Base-by-base conservation (phyloP, 768 basidiomycete species). In the Harrya chromipes region DNA sequence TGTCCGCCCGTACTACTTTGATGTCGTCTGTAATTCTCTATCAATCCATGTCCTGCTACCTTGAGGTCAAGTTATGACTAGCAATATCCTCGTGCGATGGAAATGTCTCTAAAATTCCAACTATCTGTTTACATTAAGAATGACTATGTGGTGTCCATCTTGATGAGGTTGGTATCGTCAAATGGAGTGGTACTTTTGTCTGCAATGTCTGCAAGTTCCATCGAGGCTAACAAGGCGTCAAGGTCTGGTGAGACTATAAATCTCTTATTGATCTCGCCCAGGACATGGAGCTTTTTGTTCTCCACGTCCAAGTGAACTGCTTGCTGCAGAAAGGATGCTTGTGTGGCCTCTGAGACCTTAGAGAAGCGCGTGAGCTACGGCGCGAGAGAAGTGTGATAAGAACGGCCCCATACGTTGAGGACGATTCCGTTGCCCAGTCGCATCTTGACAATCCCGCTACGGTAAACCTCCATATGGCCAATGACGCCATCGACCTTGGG, bases 261-360 rank as follows among this genome's bases (percentile, higher is more conserved):
- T 49, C 86, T 82, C 66, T 85, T 86, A 72, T 85, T 85, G 41
- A 95, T 80, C 63, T 93, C 86, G n/a, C 93, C 94, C 1, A 97
- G 73, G 4, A 94, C 82, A 33, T 75, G 76, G 19, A 92, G 68
- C 21, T 72, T 74, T 58, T 85, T 86, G 17, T 74, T 70, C 34
- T 68, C 68, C 44, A 70, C 60, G 63, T 95, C 84, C 24, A 95
- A 62, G 57, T 84, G 77, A 17, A 90, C 85, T 6, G 88, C 87
- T 48, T 95, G 91, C 64, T 94, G 90, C 3, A 94, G 77, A 67
- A 95, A 95, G 0, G 90, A 87, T 1, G 91, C 83, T 47, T 86
- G 87, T 2, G 89, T 91, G 8, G 85, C 90, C 10, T 87, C 82
- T 16, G 79, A 82, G 27, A 95, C 85, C 93, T 64, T 90, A 59